Percentiles rank a stretch among this genome's conserved stretches.
Evolutionary conservation across 73 alveolate genomes (phyloP).

Genomic region (Halteria grandinella): DNA sequence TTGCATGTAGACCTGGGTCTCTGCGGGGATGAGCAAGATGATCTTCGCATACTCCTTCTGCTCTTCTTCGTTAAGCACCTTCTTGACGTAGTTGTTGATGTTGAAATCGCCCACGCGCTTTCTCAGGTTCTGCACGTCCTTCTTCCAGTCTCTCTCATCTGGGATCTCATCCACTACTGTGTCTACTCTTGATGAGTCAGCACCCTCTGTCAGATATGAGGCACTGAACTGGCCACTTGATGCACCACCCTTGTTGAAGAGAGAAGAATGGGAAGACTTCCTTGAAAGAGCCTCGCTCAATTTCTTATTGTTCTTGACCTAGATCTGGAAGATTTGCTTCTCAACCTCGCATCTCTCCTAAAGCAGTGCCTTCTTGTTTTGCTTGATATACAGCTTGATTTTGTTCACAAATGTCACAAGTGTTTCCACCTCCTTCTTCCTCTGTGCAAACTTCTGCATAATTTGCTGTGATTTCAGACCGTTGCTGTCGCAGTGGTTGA

Average conservation of each 20-base stretch:
- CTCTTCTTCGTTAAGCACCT: conserved; percentile 35
- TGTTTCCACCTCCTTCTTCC: not conserved
- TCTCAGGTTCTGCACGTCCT: conserved; percentile 5
- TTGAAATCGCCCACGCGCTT: conserved; percentile 32
- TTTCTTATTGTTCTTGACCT: conserved; percentile 15
- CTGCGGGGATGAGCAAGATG: conserved; percentile 11
- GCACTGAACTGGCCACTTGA: too few relatives aligned
- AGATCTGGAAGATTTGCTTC: conserved; percentile 6
- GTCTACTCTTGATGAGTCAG: too few relatives aligned
- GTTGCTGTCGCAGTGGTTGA: conserved; percentile 29
- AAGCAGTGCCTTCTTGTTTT: conserved; percentile 9
- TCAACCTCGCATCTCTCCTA: conserved; percentile 23
- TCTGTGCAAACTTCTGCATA: conserved; percentile 20
- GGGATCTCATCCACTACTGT: too few relatives aligned
- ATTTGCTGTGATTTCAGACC: not conserved
- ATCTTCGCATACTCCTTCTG: not conserved
- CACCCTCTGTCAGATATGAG: too few relatives aligned
- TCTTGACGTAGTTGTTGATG: conserved; percentile 32
- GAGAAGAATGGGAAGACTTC: too few relatives aligned
- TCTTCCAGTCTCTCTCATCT: conserved; percentile 38
- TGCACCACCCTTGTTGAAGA: too few relatives aligned
- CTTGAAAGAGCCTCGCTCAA: too few relatives aligned
- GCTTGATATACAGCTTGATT: conserved; percentile 13
- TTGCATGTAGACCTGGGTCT: conserved; percentile 19
- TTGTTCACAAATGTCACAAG: not conserved